Evolutionary conservation across 331 rosid genomes (phyloP), one percentile per base, ranked within the genome.

Genomic region (Erythrophleum ivorense): DNA sequence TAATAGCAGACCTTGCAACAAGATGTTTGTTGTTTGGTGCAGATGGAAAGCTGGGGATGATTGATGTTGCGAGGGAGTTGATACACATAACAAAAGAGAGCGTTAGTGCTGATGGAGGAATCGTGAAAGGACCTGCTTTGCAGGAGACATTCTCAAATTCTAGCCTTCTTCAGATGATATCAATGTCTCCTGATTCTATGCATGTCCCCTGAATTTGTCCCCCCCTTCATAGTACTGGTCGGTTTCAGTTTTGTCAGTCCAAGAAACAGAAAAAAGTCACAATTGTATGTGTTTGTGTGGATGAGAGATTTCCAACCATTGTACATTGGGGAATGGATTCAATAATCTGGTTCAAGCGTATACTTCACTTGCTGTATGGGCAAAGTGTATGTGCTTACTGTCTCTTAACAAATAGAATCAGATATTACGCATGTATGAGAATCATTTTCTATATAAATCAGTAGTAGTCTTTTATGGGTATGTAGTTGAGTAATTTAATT

Each of bases 91-190:
- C 81, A 34, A 92, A 84, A 81, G 94, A 88, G 52, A 75, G 80
- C 79, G 77, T 75, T 71, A 92, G 78, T 80, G 77, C 63, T 75
- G 94, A 88, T 57, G 93, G 92, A 57, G 89, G 85, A 12, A 84
- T 70, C 73, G 62, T 52, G 82, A 88, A 87, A 78, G 90, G 88
- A 46, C 89, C 91, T 77, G 84, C 86, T 34, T 69, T 95, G 63
- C 95, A 96, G 68, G 99, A 93, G 80, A 96, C 98, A 29, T 96
- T 96, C 85, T 96, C 99, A 4, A 96, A 96, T 83, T 96, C 99
- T 5, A 93, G 97, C 85, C 94, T 96, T 72, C 99, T 95, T 75
- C 99, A 93, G 87, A 96, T 96, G 99, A 92, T 96, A 75, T 96
- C 99, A 14, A 88, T 90, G 97, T 93, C 99, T 79, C 99, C 99